These are phyloP conservation scores for Ascochyta pisi DNA, from an alignment of 2,329 filamentous ascomycete species.

Conservation along the genomic window DNA sequence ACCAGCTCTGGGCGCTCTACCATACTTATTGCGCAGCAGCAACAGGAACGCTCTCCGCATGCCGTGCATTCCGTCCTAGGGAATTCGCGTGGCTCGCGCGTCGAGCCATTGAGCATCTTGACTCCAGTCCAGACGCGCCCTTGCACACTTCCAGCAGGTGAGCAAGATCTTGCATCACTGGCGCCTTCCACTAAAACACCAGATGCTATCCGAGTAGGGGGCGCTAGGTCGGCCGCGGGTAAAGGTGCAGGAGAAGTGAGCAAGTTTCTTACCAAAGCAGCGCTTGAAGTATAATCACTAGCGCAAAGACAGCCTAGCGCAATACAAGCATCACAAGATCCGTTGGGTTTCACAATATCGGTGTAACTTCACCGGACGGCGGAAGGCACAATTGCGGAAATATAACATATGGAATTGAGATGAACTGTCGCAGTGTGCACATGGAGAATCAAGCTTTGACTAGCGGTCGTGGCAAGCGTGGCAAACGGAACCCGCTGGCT, in stretches of 20 bases:
- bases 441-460: constrained; percentile 27
- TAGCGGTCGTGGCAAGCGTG: constrained; percentile 26
- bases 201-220: constrained; percentile 13
- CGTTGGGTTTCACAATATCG: neutral
- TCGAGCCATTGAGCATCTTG: constrained; percentile 28
- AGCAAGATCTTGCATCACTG: constrained; percentile 29
- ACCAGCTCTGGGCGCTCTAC: constrained; percentile 22
- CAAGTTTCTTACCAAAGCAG: constrained; percentile 42
- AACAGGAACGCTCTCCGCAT: constrained; percentile 23
- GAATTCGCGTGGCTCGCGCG: constrained; percentile 31
- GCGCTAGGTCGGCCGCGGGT: constrained; percentile 4
- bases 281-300: constrained; percentile 26
- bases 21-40: constrained; percentile 38
- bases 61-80: constrained; percentile 37
- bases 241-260: constrained; percentile 32
- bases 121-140: constrained; percentile 18
- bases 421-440: neutral
- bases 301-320: constrained; percentile 20
- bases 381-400: constrained; percentile 2
- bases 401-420: neutral
- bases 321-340: neutral
- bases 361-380: constrained; percentile 7
- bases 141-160: constrained; percentile 29
- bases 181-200: constrained; percentile 24
- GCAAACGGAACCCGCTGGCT: neutral